Conservation (phyloP, 495 filamentous ascomycete species). For the Trichoderma gamsii region DNA sequence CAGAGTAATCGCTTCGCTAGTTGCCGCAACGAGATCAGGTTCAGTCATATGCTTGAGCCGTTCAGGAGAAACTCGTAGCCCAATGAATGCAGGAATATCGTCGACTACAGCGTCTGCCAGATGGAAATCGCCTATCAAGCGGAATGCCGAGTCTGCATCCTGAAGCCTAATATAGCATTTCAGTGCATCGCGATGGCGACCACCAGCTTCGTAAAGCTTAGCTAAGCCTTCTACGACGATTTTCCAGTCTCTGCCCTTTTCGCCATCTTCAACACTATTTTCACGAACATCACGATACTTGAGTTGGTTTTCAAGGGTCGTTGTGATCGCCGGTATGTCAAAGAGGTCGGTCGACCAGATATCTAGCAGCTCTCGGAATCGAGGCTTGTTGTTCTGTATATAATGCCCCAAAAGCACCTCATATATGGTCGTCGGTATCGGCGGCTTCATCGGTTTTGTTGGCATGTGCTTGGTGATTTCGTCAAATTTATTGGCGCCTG, state of each 20-base stretch:
- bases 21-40: conserved; percentile 67
- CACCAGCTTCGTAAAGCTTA: conserved; percentile 71
- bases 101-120: conserved; percentile 79
- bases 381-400: conserved; percentile 58
- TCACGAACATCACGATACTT: conserved; percentile 59
- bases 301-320: conserved; percentile 67
- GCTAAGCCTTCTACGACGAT: conserved; percentile 77
- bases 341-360: conserved; percentile 82
- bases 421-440: conserved; percentile 76
- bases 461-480: conserved; percentile 86
- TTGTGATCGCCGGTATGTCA: conserved; percentile 61
- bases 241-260: conserved; percentile 69
- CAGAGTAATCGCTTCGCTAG: conserved; percentile 73
- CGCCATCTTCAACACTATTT: conserved; percentile 60
- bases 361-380: conserved; percentile 73
- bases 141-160: conserved; percentile 84
- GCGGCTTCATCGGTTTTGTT: conserved; percentile 62
- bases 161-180: conserved; percentile 83
- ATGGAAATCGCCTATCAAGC: conserved; percentile 73
- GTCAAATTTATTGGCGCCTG: conserved; percentile 73
- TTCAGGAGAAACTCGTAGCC: conserved; percentile 72
- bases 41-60: conserved; percentile 60
- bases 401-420: conserved; percentile 84
- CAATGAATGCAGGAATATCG: conserved; percentile 82
- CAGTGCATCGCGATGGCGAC: conserved; percentile 74